These are phyloP conservation scores for Ceratocystis colombiana DNA, from an alignment of 2,329 filamentous ascomycete species.

Conservation along the genomic window DNA sequence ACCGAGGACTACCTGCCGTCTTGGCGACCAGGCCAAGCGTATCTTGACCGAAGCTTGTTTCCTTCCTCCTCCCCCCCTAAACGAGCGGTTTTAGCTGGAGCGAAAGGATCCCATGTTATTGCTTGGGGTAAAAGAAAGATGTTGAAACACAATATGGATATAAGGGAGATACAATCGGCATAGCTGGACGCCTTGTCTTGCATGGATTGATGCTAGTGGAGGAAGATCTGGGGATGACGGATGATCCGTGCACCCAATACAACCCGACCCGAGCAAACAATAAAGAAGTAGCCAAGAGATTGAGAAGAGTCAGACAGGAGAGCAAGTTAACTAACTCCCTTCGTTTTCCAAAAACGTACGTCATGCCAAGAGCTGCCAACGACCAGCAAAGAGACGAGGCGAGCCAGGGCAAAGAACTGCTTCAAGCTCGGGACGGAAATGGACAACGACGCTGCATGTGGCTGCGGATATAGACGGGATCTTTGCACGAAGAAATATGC, in stretches of 20 bases:
- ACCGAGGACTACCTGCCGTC: too few relatives aligned
- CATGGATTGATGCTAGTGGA: background rate
- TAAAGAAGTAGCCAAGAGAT: background rate
- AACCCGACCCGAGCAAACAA: slow-evolving; percentile 4
- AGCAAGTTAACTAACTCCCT: background rate
- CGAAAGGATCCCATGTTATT: too few relatives aligned
- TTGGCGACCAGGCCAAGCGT: too few relatives aligned
- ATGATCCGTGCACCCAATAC: background rate
- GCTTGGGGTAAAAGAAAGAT: background rate
- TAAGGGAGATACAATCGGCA: background rate
- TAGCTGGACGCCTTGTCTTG: background rate
- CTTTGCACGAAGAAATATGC: too few relatives aligned
- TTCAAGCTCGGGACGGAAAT: too few relatives aligned
- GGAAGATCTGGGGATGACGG: background rate
- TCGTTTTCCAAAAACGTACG: background rate
- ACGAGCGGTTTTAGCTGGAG: too few relatives aligned
- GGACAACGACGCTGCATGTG: too few relatives aligned
- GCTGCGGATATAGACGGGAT: too few relatives aligned
- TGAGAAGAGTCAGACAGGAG: background rate
- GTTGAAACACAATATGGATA: background rate
- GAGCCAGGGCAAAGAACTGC: too few relatives aligned
- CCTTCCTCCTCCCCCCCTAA: too few relatives aligned
- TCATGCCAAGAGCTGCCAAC: slow-evolving; percentile 5
- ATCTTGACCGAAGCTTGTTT: too few relatives aligned
- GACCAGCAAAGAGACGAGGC: background rate